Percentiles rank a stretch among this genome's conserved stretches.
phyloP scores from a whole-genome alignment of 768 basidiomycete genomes.

The Macrocybe gigantea region DNA sequence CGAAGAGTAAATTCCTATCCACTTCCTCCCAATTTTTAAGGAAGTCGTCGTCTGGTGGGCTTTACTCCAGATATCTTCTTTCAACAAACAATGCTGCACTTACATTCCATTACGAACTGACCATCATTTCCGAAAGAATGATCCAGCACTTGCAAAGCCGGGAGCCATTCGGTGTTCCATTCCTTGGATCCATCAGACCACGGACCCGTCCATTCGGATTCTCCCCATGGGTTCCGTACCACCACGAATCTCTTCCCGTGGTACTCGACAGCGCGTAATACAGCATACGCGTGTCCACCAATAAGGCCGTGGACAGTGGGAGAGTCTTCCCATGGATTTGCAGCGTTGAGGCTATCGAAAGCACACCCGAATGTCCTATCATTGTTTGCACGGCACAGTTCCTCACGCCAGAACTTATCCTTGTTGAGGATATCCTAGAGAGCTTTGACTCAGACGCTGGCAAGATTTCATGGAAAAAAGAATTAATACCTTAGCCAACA shows the following conservation, averaged over 20 bases:
- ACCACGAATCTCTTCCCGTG: conserved; percentile 44
- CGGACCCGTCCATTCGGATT: conserved; percentile 40
- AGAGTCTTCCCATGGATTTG: conserved; percentile 21
- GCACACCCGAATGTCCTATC: conserved; percentile 47
- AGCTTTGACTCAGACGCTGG: too few species aligned
- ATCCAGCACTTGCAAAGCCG: conserved; percentile 30
- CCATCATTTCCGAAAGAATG: conserved; percentile 47
- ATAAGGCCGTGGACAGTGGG: conserved; percentile 30
- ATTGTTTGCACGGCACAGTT: conserved; percentile 37
- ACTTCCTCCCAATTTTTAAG: conserved; percentile 31
- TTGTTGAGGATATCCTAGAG: conserved; percentile 39
- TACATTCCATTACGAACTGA: conserved; percentile 50
- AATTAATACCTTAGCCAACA: too few species aligned
- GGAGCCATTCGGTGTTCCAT: conserved; percentile 47
- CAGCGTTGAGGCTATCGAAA: conserved; percentile 25
- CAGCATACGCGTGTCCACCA: conserved; percentile 40
- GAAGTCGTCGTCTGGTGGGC: conserved; percentile 27
- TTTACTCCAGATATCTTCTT: too few species aligned
- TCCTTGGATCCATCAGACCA: conserved; percentile 53
- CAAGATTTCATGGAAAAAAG: too few species aligned
- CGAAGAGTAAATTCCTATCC: conserved; percentile 33
- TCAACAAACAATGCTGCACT: conserved; percentile 3
- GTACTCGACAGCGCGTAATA: conserved; percentile 39
- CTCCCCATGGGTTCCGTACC: conserved; percentile 46
- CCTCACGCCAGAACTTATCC: conserved; percentile 45